A percentile compares a stretch with the other conserved stretches of the same genome.
phyloP scores from a whole-genome alignment of 2,329 filamentous ascomycete species.

The Magnaporthiopsis incrustans region DNA sequence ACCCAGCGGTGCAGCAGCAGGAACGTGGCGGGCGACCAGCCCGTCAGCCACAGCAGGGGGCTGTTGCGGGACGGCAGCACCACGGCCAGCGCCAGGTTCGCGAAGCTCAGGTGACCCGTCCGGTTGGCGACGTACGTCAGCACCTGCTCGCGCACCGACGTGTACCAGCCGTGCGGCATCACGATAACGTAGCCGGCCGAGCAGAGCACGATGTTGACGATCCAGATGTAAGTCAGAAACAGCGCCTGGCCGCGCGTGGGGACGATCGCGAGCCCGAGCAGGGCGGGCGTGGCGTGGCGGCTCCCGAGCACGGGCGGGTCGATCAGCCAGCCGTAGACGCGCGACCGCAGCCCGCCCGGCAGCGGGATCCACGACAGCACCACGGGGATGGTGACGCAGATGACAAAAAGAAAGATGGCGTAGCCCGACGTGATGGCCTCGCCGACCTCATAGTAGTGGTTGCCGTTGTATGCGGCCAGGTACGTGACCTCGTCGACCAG shows the following conservation, averaged over 20 bases:
- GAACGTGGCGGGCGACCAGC: slow-evolving; percentile 41
- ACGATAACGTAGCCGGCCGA: slow-evolving; percentile 5
- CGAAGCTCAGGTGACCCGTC: slow-evolving; percentile 10
- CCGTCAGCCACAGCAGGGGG: slow-evolving; percentile 37
- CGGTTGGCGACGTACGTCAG: slow-evolving; percentile 7
- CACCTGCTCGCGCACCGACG: not conserved
- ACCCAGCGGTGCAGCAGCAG: slow-evolving; percentile 42
- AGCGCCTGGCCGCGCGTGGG: slow-evolving; percentile 18
- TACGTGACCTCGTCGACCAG: not conserved
- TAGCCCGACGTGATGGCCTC: not conserved
- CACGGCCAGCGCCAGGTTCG: slow-evolving; percentile 24
- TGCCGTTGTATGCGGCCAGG: not conserved
- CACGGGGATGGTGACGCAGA: not conserved
- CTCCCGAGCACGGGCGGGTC: slow-evolving; percentile 23
- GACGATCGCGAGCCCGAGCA: slow-evolving; percentile 26
- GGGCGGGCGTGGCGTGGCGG: slow-evolving; percentile 18
- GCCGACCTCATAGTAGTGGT: not conserved
- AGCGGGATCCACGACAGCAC: not conserved
- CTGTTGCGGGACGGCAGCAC: slow-evolving; percentile 40
- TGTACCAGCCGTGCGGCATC: not conserved
- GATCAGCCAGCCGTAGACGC: slow-evolving; percentile 16
- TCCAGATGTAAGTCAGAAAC: slow-evolving; percentile 9
- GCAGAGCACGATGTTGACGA: slow-evolving; percentile 12
- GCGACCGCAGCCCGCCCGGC: too few species aligned
- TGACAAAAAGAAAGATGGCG: not conserved